Base-by-base conservation (phyloP, 192 early-diverging fungal species). In the Radiomyces spectabilis region DNA sequence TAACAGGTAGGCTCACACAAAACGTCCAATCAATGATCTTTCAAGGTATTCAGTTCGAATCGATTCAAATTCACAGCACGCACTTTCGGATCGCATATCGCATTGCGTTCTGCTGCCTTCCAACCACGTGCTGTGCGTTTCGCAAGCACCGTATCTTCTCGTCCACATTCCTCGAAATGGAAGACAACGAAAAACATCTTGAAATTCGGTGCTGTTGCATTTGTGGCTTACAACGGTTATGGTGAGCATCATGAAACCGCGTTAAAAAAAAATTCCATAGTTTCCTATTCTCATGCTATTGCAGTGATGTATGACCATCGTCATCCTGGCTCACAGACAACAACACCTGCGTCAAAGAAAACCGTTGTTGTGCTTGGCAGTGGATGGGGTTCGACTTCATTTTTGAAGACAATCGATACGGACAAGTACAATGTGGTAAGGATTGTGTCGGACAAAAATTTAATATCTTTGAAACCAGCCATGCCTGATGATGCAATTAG, bases 301-400 rank as follows among this genome's bases (percentile, higher is more conserved):
- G 13, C 27, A 59, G 57, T 42, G 18, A 33, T 59, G 32, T 59
- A 51, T 43, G 37, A 49, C 9, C 59, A 57, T 27, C 64, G 75
- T 27, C 69, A 65, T 18, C 75, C 75, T 30, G 21, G 39, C 42
- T 44, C 10, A 43, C 40, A 45, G 53, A 61, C 61, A 19, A 57
- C 67, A 26, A 69, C 74, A 37, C 63, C 73, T 35, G 53, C 48
- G 26, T n/a, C n/a, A n/a, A 78, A 74, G 33, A 60, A 60, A 21
- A 67, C 65, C 3, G 61, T 67, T 51, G 65, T 61, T 0, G 40
- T 67, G 33, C 37, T 67, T 18, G 65, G 65, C 15, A 55, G 53
- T 51, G 65, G 65, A 7, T 67, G 65, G 65, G 65, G 58, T 7
- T 61, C 58, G 16, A 67, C 65, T 27, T 59, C 65, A 12, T 67